phyloP scores from a whole-genome alignment of 73 alveolate genomes.

The Paramecium biaurelia region DNA sequence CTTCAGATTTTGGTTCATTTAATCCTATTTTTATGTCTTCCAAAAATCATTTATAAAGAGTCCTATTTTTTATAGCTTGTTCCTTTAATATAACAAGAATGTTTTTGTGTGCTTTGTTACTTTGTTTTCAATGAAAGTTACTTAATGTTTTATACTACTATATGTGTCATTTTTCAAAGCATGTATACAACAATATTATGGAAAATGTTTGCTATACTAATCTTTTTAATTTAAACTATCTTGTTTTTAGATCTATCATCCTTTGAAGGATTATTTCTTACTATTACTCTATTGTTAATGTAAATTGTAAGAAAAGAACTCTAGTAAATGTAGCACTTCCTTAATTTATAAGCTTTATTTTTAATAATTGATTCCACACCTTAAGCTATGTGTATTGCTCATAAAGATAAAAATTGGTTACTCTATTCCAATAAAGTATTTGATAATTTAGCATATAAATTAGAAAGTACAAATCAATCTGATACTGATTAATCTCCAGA shows the following conservation, averaged over 20 bases:
- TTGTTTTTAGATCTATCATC: neutral
- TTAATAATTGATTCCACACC: slow-evolving; percentile 8
- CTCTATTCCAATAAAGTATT: slow-evolving; percentile 4
- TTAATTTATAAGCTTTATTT: neutral
- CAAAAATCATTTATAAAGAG: neutral
- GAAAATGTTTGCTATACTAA: neutral
- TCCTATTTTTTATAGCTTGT: neutral
- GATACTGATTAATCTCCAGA: slow-evolving; percentile 38
- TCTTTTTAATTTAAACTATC: neutral
- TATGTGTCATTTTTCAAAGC: neutral
- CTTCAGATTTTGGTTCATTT: neutral
- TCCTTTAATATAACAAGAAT: neutral
- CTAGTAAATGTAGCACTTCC: neutral
- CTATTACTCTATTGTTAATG: neutral
- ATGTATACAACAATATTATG: neutral
- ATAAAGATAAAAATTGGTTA: slow-evolving; percentile 10
- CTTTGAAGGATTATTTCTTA: neutral
- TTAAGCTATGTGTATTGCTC: slow-evolving; percentile 21
- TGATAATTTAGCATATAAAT: neutral
- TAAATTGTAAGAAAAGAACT: neutral
- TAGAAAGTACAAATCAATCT: neutral
- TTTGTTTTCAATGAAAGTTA: neutral
- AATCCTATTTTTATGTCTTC: neutral
- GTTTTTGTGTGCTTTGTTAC: neutral
- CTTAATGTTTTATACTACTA: neutral